A percentile compares a stretch with the other conserved stretches of the same genome.
phyloP scores from a whole-genome alignment of 352 stramenopile species.

The Blastocystis sp. region DNA sequence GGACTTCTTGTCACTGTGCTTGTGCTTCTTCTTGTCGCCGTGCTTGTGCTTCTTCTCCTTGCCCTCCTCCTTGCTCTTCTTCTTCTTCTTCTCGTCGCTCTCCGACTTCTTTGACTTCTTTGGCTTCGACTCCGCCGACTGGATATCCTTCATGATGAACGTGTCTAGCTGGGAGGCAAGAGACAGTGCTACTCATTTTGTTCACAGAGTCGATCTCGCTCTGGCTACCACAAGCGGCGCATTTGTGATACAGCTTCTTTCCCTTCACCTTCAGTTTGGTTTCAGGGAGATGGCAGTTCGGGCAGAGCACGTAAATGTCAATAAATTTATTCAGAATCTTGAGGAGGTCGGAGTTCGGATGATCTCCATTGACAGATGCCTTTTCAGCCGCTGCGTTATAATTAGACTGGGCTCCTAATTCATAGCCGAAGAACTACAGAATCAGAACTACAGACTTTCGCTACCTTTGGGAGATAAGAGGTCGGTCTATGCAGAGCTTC shows the following conservation, averaged over 20 bases:
- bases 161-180: slow-evolving; percentile 84
- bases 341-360: slow-evolving; percentile 82
- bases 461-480: slow-evolving; percentile 61
- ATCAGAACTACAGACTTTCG: neutral
- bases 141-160: slow-evolving; percentile 86
- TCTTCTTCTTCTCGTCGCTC: slow-evolving; percentile 71
- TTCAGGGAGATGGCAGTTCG: slow-evolving; percentile 89
- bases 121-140: slow-evolving; percentile 73
- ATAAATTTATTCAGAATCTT: slow-evolving; percentile 94
- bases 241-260: slow-evolving; percentile 92
- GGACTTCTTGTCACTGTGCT: slow-evolving; percentile 75
- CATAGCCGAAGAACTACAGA: slow-evolving; percentile 90
- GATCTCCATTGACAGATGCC: slow-evolving; percentile 90
- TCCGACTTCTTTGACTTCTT: slow-evolving; percentile 69
- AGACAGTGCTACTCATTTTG: slow-evolving; percentile 28
- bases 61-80: slow-evolving; percentile 73
- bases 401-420: slow-evolving; percentile 94
- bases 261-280: slow-evolving; percentile 98
- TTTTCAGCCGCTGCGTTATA: slow-evolving; percentile 89
- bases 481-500: slow-evolving; percentile 80
- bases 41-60: slow-evolving; percentile 79
- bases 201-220: slow-evolving; percentile 53
- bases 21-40: slow-evolving; percentile 75
- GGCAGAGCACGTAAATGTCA: slow-evolving; percentile 94
- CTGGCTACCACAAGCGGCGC: slow-evolving; percentile 85